Evolutionary conservation across 257 asterid species (phyloP), one percentile per base, ranked within the genome.

Genomic region (Thymus quinquecostatus): DNA sequence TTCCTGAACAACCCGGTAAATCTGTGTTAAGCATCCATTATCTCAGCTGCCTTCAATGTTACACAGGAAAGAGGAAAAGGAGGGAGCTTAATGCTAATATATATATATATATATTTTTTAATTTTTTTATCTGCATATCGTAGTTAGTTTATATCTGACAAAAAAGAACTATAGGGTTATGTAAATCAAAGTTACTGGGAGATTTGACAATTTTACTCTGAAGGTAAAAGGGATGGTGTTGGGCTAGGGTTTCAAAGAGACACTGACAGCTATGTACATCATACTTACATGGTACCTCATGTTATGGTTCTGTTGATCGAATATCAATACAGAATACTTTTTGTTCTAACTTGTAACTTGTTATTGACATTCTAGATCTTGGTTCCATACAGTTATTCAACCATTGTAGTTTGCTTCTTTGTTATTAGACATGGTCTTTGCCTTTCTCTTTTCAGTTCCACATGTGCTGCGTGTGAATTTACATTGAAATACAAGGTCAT

Each of bases 361-460:
- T 6, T 68, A 41, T 59, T 30, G 43, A 28, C 38, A 59, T 41
- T 33, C 78, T 11, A 32, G 60, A 57, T 45, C 27, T 49, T 64
- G 21, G 51, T 55, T 53, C 33, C 44, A 32, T 68, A 38, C 50
- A 54, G n/a, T 34, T 33, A 4, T 59, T 34, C 32, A 40, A n/a
- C 14, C 14, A 36, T 44, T 43, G 38, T 56, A 50, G 21, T 21
- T 9, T 33, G 61, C 10, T 40, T 30, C 10, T 34, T 66, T 13
- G 3, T 27, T 11, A 12, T 54, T 55, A 2, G 62, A 28, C 8
- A 14, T 51, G 64, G 8, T 29, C 28, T 47, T 58, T 6, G 13
- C 11, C 41, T 50, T 32, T 71, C n/a, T 11, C 11, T 60, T 76
- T 71, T 71, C 61, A 34, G 53, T 64, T 76, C 11, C 29, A 14